Evolutionary conservation across 2,329 filamentous ascomycete species (phyloP).

Genomic region (Fusarium sp.): DNA sequence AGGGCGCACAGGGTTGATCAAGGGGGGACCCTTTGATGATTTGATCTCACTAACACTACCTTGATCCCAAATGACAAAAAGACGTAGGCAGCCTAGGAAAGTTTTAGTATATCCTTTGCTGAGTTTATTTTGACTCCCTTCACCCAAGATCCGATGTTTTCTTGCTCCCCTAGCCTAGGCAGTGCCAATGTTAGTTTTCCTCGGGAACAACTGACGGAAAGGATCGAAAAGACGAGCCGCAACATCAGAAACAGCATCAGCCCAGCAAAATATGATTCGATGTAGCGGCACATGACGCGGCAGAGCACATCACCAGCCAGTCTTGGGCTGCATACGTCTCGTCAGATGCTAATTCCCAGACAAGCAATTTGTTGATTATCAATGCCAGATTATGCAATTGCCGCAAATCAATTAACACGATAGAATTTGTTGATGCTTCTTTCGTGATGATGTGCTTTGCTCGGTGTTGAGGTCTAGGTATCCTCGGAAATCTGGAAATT

Average conservation of each 20-base stretch:
- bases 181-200: slow-evolving; percentile 6
- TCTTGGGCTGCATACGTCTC: neutral
- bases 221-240: slow-evolving; percentile 13
- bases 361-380: slow-evolving; percentile 1
- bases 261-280: slow-evolving; percentile 32
- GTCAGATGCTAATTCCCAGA: slow-evolving; percentile 2
- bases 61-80: too few relatives aligned
- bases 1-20: slow-evolving; percentile 6
- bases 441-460: slow-evolving; percentile 4
- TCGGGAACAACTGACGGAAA: slow-evolving; percentile 20
- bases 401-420: neutral
- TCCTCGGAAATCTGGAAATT: slow-evolving; percentile 8
- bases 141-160: too few relatives aligned
- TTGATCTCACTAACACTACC: slow-evolving; percentile 16
- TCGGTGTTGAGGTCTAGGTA: neutral
- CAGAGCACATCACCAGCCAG: slow-evolving; percentile 9
- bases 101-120: too few relatives aligned
- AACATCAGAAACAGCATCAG: slow-evolving; percentile 17
- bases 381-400: neutral
- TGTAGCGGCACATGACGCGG: slow-evolving; percentile 28
- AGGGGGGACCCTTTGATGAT: slow-evolving; percentile 9
- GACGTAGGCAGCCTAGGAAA: too few relatives aligned
- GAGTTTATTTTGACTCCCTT: too few relatives aligned
- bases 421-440: neutral
- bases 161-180: neutral